A percentile compares a stretch with the other conserved stretches of the same genome.
Evolutionary conservation across 2,329 filamentous ascomycete species (phyloP).

Genomic region (Periconia sp.): DNA sequence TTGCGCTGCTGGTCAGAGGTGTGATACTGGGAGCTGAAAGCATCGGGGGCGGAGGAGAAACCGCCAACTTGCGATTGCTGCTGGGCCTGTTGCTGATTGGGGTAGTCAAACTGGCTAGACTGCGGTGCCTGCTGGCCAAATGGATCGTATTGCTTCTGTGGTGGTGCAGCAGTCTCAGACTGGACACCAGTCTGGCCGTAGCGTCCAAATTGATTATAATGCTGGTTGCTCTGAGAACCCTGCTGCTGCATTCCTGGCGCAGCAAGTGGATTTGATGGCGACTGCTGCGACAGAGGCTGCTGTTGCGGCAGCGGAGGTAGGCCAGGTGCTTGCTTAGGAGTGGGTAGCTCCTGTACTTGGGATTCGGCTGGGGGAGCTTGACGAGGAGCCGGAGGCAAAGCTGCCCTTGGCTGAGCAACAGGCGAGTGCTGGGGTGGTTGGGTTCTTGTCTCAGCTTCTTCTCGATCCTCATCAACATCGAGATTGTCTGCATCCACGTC

Average conservation of each 20-base stretch:
- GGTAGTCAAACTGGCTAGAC: constrained; percentile 55
- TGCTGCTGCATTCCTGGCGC: constrained; percentile 63
- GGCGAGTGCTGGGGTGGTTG: constrained; percentile 95
- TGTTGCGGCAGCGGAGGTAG: constrained; percentile 66
- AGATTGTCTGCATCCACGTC: constrained; percentile 66
- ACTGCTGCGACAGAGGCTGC: constrained; percentile 52
- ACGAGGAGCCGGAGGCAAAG: constrained; percentile 75
- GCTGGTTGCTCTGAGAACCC: constrained; percentile 50
- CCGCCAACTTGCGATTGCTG: constrained; percentile 66
- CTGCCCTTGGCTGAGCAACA: constrained; percentile 80
- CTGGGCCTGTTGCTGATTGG: constrained; percentile 60
- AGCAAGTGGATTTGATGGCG: constrained; percentile 53
- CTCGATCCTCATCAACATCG: constrained; percentile 91
- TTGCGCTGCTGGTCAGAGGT: constrained; percentile 76
- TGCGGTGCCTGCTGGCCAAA: constrained; percentile 77
- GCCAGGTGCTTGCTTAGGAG: constrained; percentile 66
- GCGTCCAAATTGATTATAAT: constrained; percentile 71
- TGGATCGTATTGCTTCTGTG: constrained; percentile 85
- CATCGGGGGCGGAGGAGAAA: constrained; percentile 76
- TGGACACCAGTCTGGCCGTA: constrained; percentile 68
- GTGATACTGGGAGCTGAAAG: constrained; percentile 83
- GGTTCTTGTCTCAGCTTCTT: constrained; percentile 92
- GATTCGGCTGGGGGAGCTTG: constrained; percentile 51
- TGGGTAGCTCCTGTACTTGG: constrained; percentile 50
- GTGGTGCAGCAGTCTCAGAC: constrained; percentile 64